These are phyloP conservation scores for Conoideocrella luteorostrata DNA, from an alignment of 2,329 filamentous ascomycete genomes.

Conservation along the genomic window DNA sequence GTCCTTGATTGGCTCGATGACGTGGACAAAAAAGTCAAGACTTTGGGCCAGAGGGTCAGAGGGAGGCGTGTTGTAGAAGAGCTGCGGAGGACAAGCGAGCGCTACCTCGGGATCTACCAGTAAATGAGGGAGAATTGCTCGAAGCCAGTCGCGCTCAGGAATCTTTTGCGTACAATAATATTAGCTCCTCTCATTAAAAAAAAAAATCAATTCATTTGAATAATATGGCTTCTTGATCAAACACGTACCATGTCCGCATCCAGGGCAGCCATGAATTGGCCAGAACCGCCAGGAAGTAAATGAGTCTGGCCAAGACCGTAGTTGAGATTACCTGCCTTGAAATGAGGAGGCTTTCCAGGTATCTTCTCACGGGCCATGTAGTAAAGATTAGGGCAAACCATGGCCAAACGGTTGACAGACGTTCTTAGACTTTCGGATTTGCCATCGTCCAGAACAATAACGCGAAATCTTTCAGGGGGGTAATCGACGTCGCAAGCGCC, in stretches of 20 bases:
- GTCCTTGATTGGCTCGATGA: slow-evolving; percentile 44
- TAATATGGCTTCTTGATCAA: too few species aligned
- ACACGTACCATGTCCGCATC: slow-evolving; percentile 56
- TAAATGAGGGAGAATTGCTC: slow-evolving; percentile 52
- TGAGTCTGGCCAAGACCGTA: slow-evolving; percentile 47
- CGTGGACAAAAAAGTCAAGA: slow-evolving; percentile 52
- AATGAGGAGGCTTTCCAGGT: slow-evolving; percentile 45
- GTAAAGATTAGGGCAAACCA: slow-evolving; percentile 40
- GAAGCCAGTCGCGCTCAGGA: slow-evolving; percentile 53
- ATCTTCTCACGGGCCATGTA: slow-evolving; percentile 47
- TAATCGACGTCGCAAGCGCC: slow-evolving; percentile 50
- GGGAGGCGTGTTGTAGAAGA: slow-evolving; percentile 56
- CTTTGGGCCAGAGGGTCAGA: slow-evolving; percentile 53
- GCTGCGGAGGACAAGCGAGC: slow-evolving; percentile 53
- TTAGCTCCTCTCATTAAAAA: too few species aligned
- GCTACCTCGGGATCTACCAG: slow-evolving; percentile 50
- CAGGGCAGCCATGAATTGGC: slow-evolving; percentile 54
- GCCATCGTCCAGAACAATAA: slow-evolving; percentile 51
- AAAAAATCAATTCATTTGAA: too few species aligned
- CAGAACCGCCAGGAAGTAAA: slow-evolving; percentile 47
- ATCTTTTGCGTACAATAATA: slow-evolving; percentile 32
- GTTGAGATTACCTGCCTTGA: slow-evolving; percentile 61
- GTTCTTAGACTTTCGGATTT: slow-evolving; percentile 36
- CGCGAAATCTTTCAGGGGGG: slow-evolving; percentile 43
- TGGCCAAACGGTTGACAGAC: slow-evolving; percentile 29